phyloP scores from a whole-genome alignment of 257 asterid species.

The Ajuga chamaepitys region DNA sequence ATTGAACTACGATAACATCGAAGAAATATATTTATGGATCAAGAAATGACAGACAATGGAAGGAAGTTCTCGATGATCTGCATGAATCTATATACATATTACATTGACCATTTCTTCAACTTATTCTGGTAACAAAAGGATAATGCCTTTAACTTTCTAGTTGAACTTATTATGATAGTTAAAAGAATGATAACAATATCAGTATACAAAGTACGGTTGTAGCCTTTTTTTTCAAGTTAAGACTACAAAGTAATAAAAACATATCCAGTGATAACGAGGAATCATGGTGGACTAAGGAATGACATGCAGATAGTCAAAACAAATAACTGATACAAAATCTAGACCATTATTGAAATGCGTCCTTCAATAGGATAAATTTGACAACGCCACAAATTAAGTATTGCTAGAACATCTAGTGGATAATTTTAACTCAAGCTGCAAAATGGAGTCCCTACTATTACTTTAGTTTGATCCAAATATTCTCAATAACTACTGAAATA shows the following conservation, averaged over 20 bases:
- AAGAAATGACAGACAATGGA: not conserved
- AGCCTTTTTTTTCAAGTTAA: not conserved
- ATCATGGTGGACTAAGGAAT: not conserved
- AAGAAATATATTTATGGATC: not conserved
- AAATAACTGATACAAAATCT: not conserved
- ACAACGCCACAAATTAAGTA: not conserved
- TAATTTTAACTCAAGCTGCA: not conserved
- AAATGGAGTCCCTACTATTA: not conserved
- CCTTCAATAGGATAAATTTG: not conserved
- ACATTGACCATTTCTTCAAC: not conserved
- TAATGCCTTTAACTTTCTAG: not conserved
- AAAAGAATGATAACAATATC: not conserved
- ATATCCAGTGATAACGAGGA: not conserved
- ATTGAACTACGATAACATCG: not conserved
- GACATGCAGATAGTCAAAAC: not conserved
- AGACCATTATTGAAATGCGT: not conserved
- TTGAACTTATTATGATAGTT: not conserved
- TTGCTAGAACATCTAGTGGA: not conserved
- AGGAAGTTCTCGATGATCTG: not conserved
- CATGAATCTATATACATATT: not conserved
- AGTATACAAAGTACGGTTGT: not conserved
- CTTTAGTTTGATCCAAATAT: not conserved
- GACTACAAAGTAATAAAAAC: not conserved
- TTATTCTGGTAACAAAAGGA: not conserved
- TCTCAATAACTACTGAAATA: too few relatives aligned